phyloP scores from a whole-genome alignment of 2,329 filamentous ascomycete species.

The Aspergillus bombycis region DNA sequence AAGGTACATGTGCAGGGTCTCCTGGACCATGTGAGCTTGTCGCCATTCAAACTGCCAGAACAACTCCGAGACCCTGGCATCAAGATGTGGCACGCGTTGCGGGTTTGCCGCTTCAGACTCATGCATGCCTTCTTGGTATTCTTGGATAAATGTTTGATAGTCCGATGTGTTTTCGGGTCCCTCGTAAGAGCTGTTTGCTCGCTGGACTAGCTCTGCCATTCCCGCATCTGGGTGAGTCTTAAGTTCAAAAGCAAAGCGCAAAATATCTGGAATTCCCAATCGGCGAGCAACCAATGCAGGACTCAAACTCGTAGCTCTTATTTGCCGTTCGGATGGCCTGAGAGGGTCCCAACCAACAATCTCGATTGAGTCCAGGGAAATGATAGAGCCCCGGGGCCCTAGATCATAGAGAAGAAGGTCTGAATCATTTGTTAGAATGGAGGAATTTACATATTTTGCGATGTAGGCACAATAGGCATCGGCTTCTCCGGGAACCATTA shows the following conservation, averaged over 20 bases:
- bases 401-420: slow-evolving; percentile 79
- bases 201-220: slow-evolving; percentile 36
- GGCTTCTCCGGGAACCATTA: slow-evolving; percentile 80
- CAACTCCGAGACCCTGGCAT: slow-evolving; percentile 57
- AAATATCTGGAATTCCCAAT: slow-evolving; percentile 38
- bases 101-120: background rate
- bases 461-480: slow-evolving; percentile 76
- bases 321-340: slow-evolving; percentile 19
- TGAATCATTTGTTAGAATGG: slow-evolving; percentile 81
- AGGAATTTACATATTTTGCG: slow-evolving; percentile 57
- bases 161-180: slow-evolving; percentile 19
- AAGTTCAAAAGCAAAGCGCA: slow-evolving; percentile 46
- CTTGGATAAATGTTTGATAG: slow-evolving; percentile 38
- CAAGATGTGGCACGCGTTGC: slow-evolving; percentile 36
- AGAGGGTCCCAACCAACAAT: slow-evolving; percentile 19
- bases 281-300: slow-evolving; percentile 34
- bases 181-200: slow-evolving; percentile 28
- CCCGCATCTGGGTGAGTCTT: slow-evolving; percentile 32
- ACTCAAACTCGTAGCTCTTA: slow-evolving; percentile 44
- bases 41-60: slow-evolving; percentile 47
- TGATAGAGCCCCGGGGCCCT: slow-evolving; percentile 62
- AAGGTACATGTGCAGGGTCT: slow-evolving; percentile 60
- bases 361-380: slow-evolving; percentile 70
- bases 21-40: slow-evolving; percentile 19
- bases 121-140: slow-evolving; percentile 33